A percentile compares a stretch with the other conserved stretches of the same genome.
phyloP scores from a whole-genome alignment of 2,329 filamentous ascomycete genomes.

The Colletotrichum sp. region DNA sequence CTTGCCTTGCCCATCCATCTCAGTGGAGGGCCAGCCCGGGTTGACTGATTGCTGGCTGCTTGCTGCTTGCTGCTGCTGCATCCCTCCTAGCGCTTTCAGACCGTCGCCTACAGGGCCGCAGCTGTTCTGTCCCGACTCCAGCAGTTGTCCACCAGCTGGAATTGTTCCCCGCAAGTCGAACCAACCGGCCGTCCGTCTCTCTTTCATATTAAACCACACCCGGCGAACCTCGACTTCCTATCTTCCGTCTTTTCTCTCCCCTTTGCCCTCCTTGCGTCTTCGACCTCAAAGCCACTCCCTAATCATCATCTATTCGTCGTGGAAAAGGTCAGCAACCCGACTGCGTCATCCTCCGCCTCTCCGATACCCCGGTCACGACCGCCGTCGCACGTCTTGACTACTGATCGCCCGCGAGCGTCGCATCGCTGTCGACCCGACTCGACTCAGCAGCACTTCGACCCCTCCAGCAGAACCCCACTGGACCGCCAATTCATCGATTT shows the following conservation, averaged over 20 bases:
- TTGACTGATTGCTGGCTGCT: neutral
- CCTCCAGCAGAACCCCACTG: constrained; percentile 1
- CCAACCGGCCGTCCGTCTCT: neutral
- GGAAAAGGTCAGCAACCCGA: neutral
- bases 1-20: neutral
- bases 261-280: neutral
- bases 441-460: neutral
- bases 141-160: neutral
- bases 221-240: neutral
- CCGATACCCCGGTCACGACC: neutral
- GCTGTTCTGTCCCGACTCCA: neutral
- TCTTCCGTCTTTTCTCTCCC: neutral
- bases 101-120: neutral
- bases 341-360: neutral
- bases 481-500: neutral
- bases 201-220: constrained; percentile 1
- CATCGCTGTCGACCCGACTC: neutral
- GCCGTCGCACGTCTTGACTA: neutral
- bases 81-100: neutral
- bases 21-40: neutral
- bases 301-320: neutral
- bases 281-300: neutral
- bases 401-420: constrained; percentile 2
- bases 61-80: neutral
- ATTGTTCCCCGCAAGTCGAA: constrained; percentile 9